Conservation (phyloP, 2,329 filamentous ascomycete species). For the Trichocomaceae sp. region DNA sequence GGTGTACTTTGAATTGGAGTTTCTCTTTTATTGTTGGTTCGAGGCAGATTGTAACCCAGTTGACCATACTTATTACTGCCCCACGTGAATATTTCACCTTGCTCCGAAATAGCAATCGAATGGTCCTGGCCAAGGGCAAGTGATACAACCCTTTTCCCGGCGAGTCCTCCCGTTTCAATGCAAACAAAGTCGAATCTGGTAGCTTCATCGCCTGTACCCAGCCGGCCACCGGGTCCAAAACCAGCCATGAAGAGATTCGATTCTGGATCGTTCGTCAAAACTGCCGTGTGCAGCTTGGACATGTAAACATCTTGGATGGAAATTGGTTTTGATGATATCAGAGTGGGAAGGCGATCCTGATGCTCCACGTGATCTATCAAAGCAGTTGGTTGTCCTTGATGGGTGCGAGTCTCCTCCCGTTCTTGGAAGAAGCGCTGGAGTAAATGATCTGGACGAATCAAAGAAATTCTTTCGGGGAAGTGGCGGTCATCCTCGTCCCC, state of each 20-base stretch:
- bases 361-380: slow-evolving; percentile 23
- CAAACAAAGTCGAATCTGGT: slow-evolving; percentile 82
- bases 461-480: slow-evolving; percentile 73
- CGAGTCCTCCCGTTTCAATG: slow-evolving; percentile 66
- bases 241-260: slow-evolving; percentile 91
- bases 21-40: slow-evolving; percentile 59
- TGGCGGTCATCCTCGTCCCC: slow-evolving; percentile 95
- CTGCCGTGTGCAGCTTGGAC: slow-evolving; percentile 85
- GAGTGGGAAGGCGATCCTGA: slow-evolving; percentile 58
- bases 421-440: slow-evolving; percentile 67
- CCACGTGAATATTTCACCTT: slow-evolving; percentile 92
- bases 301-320: slow-evolving; percentile 75
- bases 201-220: slow-evolving; percentile 83
- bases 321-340: slow-evolving; percentile 66
- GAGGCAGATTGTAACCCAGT: slow-evolving; percentile 73
- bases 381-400: slow-evolving; percentile 28
- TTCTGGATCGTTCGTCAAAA: slow-evolving; percentile 78
- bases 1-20: slow-evolving; percentile 75
- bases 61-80: slow-evolving; percentile 81
- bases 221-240: slow-evolving; percentile 79
- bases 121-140: slow-evolving; percentile 89
- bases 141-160: slow-evolving; percentile 66
- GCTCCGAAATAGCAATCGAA: slow-evolving; percentile 73
- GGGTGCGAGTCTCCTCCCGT: slow-evolving; percentile 38
- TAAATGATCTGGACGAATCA: slow-evolving; percentile 72